phyloP scores from a whole-genome alignment of 768 basidiomycete genomes.

The Tylopilus sp. region DNA sequence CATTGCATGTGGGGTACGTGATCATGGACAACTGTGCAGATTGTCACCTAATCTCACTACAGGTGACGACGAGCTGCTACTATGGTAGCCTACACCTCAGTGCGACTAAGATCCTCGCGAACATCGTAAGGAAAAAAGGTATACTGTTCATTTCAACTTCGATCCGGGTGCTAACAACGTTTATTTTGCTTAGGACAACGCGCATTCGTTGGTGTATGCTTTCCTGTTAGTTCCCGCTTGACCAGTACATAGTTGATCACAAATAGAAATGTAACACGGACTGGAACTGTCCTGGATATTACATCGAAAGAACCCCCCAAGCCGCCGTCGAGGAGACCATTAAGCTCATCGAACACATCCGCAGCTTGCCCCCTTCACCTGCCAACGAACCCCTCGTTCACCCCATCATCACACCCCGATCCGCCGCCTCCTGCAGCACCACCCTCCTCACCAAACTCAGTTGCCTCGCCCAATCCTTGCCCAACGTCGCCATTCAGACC shows the following conservation, averaged over 20 bases:
- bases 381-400: constrained; percentile 60
- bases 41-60: constrained; percentile 3
- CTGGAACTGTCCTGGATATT: constrained; percentile 66
- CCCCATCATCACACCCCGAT: constrained; percentile 89
- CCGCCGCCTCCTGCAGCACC: constrained; percentile 81
- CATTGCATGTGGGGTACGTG: constrained; percentile 69
- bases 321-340: constrained; percentile 59
- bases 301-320: constrained; percentile 56
- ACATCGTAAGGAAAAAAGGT: constrained; percentile 61
- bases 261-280: constrained; percentile 29
- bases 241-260: constrained; percentile 8
- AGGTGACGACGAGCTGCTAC: constrained; percentile 91
- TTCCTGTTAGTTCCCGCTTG: background rate
- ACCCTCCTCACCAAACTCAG: constrained; percentile 61
- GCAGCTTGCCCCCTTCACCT: constrained; percentile 39
- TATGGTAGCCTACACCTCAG: constrained; percentile 80
- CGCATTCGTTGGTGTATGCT: constrained; percentile 75
- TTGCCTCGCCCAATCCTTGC: constrained; percentile 49
- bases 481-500: constrained; percentile 75
- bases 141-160: constrained; percentile 10
- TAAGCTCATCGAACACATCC: constrained; percentile 65
- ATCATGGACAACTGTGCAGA: background rate
- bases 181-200: constrained; percentile 61
- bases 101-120: constrained; percentile 73
- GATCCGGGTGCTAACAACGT: no score